Evolutionary conservation across 1,284 basidiomycete species (phyloP), one percentile per base, ranked within the genome.

Genomic region (Mycena sp.): DNA sequence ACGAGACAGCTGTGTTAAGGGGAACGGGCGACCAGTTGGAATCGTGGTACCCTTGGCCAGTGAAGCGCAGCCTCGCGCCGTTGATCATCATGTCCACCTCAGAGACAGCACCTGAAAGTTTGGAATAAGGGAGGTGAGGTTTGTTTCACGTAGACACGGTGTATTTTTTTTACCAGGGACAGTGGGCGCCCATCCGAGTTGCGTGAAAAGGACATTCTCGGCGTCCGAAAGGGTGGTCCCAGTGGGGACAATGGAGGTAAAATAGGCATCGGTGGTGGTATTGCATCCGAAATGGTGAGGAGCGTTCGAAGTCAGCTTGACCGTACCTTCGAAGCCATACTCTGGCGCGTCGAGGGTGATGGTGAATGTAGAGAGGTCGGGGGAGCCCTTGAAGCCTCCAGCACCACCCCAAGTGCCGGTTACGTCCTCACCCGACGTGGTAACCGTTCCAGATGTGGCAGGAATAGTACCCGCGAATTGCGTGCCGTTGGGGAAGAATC

Each of bases 11-110:
- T 12, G 61, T 53, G 63, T 71, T 70, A 32, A 74, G 57, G 17
- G 69, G 62, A 6, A 44, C 45, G 26, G 71, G 67, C 29, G 69
- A 56, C 70, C 70, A 74, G 64, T 74, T 74, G 40, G 65, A 58
- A 50, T 74, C 73, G 52, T 74, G 72, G 64, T 74, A 74, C 4
- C 69, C 73, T 30, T 65, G 52, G 9, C 73, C 73, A 16, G 60
- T 55, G 67, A 73, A 72, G 41, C 53, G 16, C 16, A 73, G 58
- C 21, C 17, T 38, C 10, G 68, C 61, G 16, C 68, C 71, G 57
- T 68, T 63, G 49, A 73, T 64, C 9, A 40, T 61, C 40, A 71
- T 60, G 35, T 67, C 64, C n/a, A 73, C 71, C 14, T 61, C 52
- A n/a, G 66, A 69, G 28, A 46, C 41, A 28, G 69, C 72, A 41